phyloP scores from a whole-genome alignment of 73 alveolate genomes.

The Tetrahymena borealis region DNA sequence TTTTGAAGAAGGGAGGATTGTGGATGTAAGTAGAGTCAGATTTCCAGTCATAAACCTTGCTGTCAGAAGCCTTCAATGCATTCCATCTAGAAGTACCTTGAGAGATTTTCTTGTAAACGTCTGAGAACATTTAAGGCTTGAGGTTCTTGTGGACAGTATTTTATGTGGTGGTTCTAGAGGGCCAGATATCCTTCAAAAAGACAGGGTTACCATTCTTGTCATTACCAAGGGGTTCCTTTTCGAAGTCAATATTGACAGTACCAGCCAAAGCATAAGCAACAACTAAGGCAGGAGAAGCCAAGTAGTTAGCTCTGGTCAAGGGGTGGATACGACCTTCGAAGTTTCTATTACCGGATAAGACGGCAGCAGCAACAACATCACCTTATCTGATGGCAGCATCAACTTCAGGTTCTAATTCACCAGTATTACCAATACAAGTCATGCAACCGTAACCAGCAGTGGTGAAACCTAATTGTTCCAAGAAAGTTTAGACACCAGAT shows the following conservation, averaged over 20 bases:
- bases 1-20: constrained; percentile 85
- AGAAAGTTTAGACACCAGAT: constrained; percentile 55
- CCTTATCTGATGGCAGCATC: constrained; percentile 58
- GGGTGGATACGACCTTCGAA: constrained; percentile 90
- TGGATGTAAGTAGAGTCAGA: constrained; percentile 79
- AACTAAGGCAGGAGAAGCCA: constrained; percentile 86
- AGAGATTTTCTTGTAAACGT: constrained; percentile 63
- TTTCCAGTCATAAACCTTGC: constrained; percentile 74
- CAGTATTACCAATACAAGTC: constrained; percentile 90
- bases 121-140: constrained; percentile 80
- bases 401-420: constrained; percentile 65
- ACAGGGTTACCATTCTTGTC: constrained; percentile 74
- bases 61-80: constrained; percentile 59
- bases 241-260: constrained; percentile 78
- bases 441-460: constrained; percentile 91
- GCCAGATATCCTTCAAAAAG: constrained; percentile 90
- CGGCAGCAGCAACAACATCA: constrained; percentile 82
- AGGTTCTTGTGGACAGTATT: constrained; percentile 53
- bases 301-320: constrained; percentile 75
- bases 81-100: constrained; percentile 89
- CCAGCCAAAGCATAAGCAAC: constrained; percentile 73
- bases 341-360: constrained; percentile 83
- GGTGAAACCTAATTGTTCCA: constrained; percentile 74
- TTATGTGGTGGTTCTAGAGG: constrained; percentile 60
- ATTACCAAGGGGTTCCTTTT: constrained; percentile 74